A percentile compares a stretch with the other conserved stretches of the same genome.
Conservation (phyloP, 352 stramenopile species). For the Globisporangium canariense region DNA sequence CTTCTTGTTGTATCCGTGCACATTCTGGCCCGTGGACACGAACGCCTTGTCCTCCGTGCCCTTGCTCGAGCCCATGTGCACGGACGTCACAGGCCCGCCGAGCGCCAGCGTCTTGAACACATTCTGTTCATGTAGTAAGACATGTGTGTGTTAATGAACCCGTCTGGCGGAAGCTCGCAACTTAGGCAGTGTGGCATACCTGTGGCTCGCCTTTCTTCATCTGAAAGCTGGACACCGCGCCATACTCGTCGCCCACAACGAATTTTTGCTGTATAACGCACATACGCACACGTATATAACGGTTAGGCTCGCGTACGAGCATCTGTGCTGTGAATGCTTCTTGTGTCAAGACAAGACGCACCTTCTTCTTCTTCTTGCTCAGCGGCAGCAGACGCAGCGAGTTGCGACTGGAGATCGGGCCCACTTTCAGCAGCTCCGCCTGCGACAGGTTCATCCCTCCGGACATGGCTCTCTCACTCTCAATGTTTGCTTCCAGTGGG, state of each 20-base stretch:
- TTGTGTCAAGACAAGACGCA: slow-evolving; percentile 11
- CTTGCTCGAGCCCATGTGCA: slow-evolving; percentile 71
- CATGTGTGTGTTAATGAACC: no score
- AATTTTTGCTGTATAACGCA: slow-evolving; percentile 75
- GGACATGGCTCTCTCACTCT: slow-evolving; percentile 25
- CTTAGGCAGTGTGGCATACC: slow-evolving; percentile 17
- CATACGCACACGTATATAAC: not conserved
- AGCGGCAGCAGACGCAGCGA: slow-evolving; percentile 75
- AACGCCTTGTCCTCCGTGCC: slow-evolving; percentile 72
- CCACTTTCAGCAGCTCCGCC: slow-evolving; percentile 79
- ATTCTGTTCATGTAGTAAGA: slow-evolving; percentile 19
- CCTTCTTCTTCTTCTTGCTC: slow-evolving; percentile 88
- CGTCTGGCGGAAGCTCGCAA: no score
- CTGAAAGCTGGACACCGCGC: slow-evolving; percentile 75
- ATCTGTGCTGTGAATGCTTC: not conserved
- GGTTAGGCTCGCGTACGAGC: not conserved
- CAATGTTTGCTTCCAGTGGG: not conserved
- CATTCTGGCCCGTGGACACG: slow-evolving; percentile 60
- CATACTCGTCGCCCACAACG: slow-evolving; percentile 81
- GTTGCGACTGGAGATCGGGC: slow-evolving; percentile 68
- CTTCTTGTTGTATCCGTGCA: slow-evolving; percentile 81
- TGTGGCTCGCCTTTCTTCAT: slow-evolving; percentile 83
- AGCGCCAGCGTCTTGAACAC: slow-evolving; percentile 70
- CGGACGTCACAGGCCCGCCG: slow-evolving; percentile 51
- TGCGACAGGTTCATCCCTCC: slow-evolving; percentile 55